phyloP scores from a whole-genome alignment of 345 rosid genomes.

The Boechera stricta region DNA sequence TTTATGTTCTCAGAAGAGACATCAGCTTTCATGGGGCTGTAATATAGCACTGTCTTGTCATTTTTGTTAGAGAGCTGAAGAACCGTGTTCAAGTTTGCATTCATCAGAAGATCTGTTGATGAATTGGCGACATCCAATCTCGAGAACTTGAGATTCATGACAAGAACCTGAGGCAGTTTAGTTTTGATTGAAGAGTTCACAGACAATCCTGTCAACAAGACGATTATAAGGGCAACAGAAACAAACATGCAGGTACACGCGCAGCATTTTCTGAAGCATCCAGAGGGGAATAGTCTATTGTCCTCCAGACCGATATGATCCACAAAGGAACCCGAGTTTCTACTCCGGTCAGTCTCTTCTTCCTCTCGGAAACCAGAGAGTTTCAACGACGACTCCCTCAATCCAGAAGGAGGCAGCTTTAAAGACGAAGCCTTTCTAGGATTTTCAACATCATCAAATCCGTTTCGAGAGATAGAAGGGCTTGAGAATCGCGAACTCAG shows the following conservation, averaged over 20 bases:
- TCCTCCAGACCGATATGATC: conserved; percentile 32
- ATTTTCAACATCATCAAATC: not conserved
- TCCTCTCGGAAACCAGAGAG: conserved; percentile 29
- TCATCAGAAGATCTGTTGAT: conserved; percentile 35
- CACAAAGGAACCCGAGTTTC: conserved; percentile 34
- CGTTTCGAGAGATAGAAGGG: conserved; percentile 21
- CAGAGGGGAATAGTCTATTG: conserved; percentile 22
- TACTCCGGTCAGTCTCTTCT: conserved; percentile 7
- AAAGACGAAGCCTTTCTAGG: conserved; percentile 22
- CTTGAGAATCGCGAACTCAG: conserved; percentile 38
- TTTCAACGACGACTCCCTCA: conserved; percentile 11
- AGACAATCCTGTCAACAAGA: conserved; percentile 34
- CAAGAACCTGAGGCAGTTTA: conserved; percentile 35
- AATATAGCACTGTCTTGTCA: conserved; percentile 30
- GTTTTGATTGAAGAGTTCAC: conserved; percentile 34
- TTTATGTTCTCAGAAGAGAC: conserved; percentile 38
- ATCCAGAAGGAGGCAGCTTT: conserved; percentile 27
- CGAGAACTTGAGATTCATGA: conserved; percentile 36
- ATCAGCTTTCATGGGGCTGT: conserved; percentile 36
- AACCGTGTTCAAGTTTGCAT: conserved; percentile 25
- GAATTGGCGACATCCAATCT: conserved; percentile 17
- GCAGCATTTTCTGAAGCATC: conserved; percentile 39
- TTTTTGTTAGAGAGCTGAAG: conserved; percentile 44
- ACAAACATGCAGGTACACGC: conserved; percentile 34
- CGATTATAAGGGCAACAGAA: conserved; percentile 24